Percentiles rank a stretch among this genome's conserved stretches.
These are phyloP conservation scores for Beauveria varroae DNA, from an alignment of 2,329 filamentous ascomycete genomes.

Conservation along the genomic window DNA sequence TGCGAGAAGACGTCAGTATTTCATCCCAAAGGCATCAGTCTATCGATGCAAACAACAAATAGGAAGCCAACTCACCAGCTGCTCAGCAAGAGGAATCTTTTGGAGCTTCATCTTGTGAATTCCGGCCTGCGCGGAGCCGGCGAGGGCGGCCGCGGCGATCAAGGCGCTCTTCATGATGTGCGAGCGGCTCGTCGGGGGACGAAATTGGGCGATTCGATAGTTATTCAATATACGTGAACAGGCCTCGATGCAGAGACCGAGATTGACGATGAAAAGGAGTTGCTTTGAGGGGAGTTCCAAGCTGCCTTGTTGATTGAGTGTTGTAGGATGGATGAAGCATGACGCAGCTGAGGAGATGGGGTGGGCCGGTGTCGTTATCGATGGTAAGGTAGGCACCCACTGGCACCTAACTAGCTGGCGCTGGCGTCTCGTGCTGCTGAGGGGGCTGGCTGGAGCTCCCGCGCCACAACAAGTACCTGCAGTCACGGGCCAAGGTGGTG, in stretches of 20 bases:
- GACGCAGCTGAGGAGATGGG: constrained; percentile 10
- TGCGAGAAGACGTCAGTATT: constrained; percentile 26
- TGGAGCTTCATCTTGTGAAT: constrained; percentile 96
- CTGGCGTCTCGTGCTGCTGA: constrained; percentile 9
- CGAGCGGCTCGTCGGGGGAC: constrained; percentile 4
- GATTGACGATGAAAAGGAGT: neutral
- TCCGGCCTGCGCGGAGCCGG: constrained; percentile 75
- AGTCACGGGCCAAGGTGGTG: neutral
- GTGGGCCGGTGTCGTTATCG: constrained; percentile 10
- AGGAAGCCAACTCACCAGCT: constrained; percentile 60
- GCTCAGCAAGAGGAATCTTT: constrained; percentile 88
- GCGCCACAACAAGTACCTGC: neutral
- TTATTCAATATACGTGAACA: neutral
- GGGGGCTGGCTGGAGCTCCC: neutral
- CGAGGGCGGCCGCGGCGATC: constrained; percentile 72
- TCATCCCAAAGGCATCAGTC: neutral
- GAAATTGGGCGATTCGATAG: neutral
- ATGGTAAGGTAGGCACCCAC: constrained; percentile 6
- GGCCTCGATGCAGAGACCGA: constrained; percentile 7
- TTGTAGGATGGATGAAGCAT: constrained; percentile 10
- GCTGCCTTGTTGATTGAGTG: constrained; percentile 6
- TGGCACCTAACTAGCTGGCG: too few relatives aligned
- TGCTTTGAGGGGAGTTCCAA: neutral
- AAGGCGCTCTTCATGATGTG: constrained; percentile 77
- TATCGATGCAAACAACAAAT: neutral